Evolutionary conservation across 2,329 filamentous ascomycete genomes (phyloP).

Genomic region (Fusarium kyushuense): DNA sequence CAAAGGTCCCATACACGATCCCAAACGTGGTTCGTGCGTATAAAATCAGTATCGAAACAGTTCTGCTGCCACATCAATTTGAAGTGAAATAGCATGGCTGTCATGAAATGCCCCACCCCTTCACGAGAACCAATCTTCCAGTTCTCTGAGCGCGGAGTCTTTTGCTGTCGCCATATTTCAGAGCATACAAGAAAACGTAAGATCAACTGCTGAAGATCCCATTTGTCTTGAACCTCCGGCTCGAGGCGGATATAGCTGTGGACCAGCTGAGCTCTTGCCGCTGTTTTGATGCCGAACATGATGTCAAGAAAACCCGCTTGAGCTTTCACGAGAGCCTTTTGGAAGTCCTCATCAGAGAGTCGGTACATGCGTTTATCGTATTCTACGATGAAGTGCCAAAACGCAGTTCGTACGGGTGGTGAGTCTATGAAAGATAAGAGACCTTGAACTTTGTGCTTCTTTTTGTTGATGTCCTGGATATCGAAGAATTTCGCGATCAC

Average conservation of each 20-base stretch:
- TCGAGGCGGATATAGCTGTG: slow-evolving; percentile 26
- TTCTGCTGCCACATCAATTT: slow-evolving; percentile 37
- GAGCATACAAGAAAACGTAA: slow-evolving; percentile 44
- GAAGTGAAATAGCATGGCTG: slow-evolving; percentile 43
- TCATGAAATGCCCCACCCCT: slow-evolving; percentile 40
- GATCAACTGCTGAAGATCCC: slow-evolving; percentile 31
- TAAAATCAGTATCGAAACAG: slow-evolving; percentile 27
- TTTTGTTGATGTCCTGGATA: slow-evolving; percentile 4
- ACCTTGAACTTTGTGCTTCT: slow-evolving; percentile 25
- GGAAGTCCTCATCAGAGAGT: slow-evolving; percentile 11
- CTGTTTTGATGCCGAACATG: slow-evolving; percentile 37
- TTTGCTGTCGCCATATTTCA: slow-evolving; percentile 46
- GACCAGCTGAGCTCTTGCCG: background rate
- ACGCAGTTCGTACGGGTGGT: slow-evolving; percentile 44
- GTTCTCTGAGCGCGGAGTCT: slow-evolving; percentile 27
- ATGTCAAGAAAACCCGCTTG: slow-evolving; percentile 27
- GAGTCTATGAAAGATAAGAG: slow-evolving; percentile 45
- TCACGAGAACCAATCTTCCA: slow-evolving; percentile 40
- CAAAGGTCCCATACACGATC: slow-evolving; percentile 49
- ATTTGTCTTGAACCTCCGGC: background rate
- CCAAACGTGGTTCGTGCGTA: slow-evolving; percentile 26
- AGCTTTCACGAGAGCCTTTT: slow-evolving; percentile 15
- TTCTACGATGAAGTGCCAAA: slow-evolving; percentile 31
- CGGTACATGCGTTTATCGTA: background rate
- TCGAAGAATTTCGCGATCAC: slow-evolving; percentile 28